Base-by-base conservation (phyloP, 139 green algal species). In the Gonium pectorale region DNA sequence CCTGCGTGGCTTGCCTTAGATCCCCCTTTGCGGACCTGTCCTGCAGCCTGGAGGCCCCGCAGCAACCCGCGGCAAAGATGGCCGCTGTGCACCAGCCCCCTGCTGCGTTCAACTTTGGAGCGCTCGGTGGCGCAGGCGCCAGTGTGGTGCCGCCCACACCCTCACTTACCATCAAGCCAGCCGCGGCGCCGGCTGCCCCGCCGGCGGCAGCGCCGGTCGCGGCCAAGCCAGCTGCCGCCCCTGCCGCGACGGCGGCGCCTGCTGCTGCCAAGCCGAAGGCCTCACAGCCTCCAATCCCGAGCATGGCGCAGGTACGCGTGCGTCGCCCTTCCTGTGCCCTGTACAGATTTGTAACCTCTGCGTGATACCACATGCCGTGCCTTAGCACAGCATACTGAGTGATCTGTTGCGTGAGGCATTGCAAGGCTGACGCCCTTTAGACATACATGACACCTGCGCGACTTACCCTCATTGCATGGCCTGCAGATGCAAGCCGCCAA, bases 261-360 rank as follows among this genome's bases (percentile, higher is more conserved):
- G 49, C 71, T 8, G 51, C 49, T 52, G n/a, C 78, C 35, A 77
- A 85, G 63, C 64, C 64, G n/a, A 75, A 85, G 67, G 35, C 79
- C 40, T 22, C 64, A 4, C 79, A 83, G 77, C 77, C 79, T 26
- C 79, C 79, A 1, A 43, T 85, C 0, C 79, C 79, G 0, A 52
- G 19, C 27, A 85, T 85, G 79, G 64, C 79, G 0, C 79, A 85
- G 79, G 79, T 85, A 6, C 15, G 74, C n/a, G n/a, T n/a, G n/a
- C 21, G 54, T 7, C 2, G 17, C 54, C 54, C 54, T 63, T 22
- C 21, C 54, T 31, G 27, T 7, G 21, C 21, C 51, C 24, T 22
- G 21, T 59, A 2, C 51, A 19, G 21, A 19, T 22, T 22, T 59
- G 5, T 22, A 29, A 13, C 51, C 24, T 13, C 51, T 7, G 21